These are phyloP conservation scores for Amaranthus palmeri DNA, from an alignment of 148 eudicot genomes.

Conservation along the genomic window DNA sequence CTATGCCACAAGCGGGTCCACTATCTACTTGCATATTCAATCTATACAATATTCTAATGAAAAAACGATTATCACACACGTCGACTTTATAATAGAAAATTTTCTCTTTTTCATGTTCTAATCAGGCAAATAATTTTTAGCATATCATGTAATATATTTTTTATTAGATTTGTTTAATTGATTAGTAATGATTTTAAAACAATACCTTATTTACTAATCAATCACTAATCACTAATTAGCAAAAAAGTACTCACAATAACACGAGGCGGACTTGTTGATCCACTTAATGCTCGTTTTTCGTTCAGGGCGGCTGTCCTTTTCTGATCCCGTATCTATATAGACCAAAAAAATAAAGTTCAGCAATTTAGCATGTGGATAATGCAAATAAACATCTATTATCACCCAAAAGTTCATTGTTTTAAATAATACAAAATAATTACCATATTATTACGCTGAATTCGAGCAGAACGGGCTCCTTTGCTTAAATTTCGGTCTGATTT, in stretches of 20 bases:
- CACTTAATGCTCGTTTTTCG: constrained; percentile 63
- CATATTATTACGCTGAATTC: constrained; percentile 77
- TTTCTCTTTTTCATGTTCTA: no score
- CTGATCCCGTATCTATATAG: constrained; percentile 62
- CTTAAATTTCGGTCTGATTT: constrained; percentile 51
- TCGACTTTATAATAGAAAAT: no score
- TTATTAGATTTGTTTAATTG: no score
- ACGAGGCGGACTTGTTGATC: constrained; percentile 76
- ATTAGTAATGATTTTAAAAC: no score
- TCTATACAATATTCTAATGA: no score
- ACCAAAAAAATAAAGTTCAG: neutral
- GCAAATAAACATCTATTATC: neutral
- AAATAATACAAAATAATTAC: constrained; percentile 29
- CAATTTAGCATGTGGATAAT: neutral
- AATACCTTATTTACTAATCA: neutral
- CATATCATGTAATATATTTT: no score
- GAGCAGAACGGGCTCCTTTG: constrained; percentile 72
- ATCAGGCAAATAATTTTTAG: no score
- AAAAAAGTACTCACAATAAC: constrained; percentile 55
- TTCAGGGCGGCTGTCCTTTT: constrained; percentile 64
- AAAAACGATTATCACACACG: neutral
- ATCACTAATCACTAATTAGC: neutral
- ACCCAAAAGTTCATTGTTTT: neutral
- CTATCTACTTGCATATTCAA: no score
- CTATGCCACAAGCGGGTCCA: no score